Evolutionary conservation across 2,329 filamentous ascomycete genomes (phyloP).

Genomic region (Lithohypha guttulata): DNA sequence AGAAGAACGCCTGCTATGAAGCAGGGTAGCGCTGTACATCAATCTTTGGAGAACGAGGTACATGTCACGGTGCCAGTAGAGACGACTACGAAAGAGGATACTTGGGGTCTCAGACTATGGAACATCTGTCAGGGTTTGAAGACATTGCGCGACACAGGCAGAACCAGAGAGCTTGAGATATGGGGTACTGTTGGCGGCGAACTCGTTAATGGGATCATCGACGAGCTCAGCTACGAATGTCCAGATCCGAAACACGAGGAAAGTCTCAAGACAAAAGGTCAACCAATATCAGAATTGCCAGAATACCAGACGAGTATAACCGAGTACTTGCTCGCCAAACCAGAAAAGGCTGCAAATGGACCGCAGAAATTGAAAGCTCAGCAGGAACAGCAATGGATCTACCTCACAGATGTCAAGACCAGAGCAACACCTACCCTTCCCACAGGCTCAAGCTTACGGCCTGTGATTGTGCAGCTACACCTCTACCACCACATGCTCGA

Average conservation of each 20-base stretch:
- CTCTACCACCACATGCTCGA: constrained; percentile 80
- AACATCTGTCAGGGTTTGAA: constrained; percentile 80
- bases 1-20: constrained; percentile 73
- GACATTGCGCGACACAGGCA: constrained; percentile 57
- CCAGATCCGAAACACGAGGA: constrained; percentile 60
- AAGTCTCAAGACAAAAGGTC: constrained; percentile 45
- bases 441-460: constrained; percentile 54
- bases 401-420: constrained; percentile 84
- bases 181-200: constrained; percentile 78
- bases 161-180: constrained; percentile 67
- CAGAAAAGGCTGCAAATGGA: constrained; percentile 17
- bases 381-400: constrained; percentile 38
- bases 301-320: constrained; percentile 37
- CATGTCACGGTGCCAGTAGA: constrained; percentile 66
- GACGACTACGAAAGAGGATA: constrained; percentile 65
- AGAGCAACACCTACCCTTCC: constrained; percentile 55
- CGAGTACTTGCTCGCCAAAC: constrained; percentile 31
- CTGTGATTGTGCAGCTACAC: constrained; percentile 77
- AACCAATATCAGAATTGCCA: constrained; percentile 30
- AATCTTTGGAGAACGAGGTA: constrained; percentile 73
- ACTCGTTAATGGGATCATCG: constrained; percentile 80
- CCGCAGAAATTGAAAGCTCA: constrained; percentile 16
- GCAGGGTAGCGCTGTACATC: constrained; percentile 67
- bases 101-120: constrained; percentile 74
- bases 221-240: constrained; percentile 67